phyloP scores from a whole-genome alignment of 202 grass and related monocot species.

The Setaria italica region DNA sequence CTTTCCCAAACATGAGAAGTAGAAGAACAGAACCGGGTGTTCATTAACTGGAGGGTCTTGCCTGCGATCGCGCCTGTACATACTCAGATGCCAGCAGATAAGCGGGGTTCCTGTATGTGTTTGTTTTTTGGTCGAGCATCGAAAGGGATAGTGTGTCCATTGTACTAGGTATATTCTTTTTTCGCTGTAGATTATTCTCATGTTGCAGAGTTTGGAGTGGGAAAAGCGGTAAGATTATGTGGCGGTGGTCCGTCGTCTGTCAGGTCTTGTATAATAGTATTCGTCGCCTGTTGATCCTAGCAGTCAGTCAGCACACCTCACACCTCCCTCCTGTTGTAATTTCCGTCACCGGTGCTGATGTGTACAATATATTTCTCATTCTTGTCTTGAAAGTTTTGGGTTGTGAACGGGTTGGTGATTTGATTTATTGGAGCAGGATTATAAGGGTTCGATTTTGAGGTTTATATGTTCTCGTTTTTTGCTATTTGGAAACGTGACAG shows the following conservation, averaged over 20 bases:
- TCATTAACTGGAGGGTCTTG: slow-evolving; percentile 30
- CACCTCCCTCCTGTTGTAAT: slow-evolving; percentile 43
- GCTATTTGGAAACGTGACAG: neutral
- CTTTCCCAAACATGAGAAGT: slow-evolving; percentile 44
- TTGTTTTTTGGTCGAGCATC: slow-evolving; percentile 32
- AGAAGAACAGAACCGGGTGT: slow-evolving; percentile 35
- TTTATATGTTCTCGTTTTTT: neutral
- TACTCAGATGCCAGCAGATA: slow-evolving; percentile 59
- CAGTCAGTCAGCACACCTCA: neutral
- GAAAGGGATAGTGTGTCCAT: slow-evolving; percentile 50
- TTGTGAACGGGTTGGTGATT: slow-evolving; percentile 23
- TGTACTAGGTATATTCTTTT: slow-evolving; percentile 86
- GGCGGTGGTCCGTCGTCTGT: slow-evolving; percentile 5
- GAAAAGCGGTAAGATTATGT: slow-evolving; percentile 28
- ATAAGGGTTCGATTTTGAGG: neutral
- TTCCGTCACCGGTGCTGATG: slow-evolving; percentile 36
- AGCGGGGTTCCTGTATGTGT: slow-evolving; percentile 42
- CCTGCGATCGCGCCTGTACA: slow-evolving; percentile 59
- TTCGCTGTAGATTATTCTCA: slow-evolving; percentile 45
- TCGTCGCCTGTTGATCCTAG: slow-evolving; percentile 14
- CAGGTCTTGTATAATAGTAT: slow-evolving; percentile 46
- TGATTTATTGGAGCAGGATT: slow-evolving; percentile 34
- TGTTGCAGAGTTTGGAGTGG: slow-evolving; percentile 42
- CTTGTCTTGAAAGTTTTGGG: slow-evolving; percentile 44
- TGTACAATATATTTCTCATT: slow-evolving; percentile 44